phyloP scores from a whole-genome alignment of 2,329 filamentous ascomycete species.

The Colletotrichum sp. region DNA sequence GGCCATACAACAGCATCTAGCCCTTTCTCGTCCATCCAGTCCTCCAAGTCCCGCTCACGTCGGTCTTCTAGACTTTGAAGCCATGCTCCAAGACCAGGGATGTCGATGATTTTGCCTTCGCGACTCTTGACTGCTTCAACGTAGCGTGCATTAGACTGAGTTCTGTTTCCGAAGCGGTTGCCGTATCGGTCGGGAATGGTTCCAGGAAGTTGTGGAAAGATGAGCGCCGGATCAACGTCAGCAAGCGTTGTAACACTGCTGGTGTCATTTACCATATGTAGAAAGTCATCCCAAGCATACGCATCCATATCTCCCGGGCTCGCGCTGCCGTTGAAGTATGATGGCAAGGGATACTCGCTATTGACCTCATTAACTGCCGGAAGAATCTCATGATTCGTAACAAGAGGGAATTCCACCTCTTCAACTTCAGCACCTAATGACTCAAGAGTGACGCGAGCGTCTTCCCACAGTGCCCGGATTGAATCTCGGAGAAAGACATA shows the following conservation, averaged over 20 bases:
- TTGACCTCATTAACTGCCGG: not conserved
- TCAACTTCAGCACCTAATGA: not conserved
- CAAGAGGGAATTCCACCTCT: not conserved
- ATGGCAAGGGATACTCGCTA: not conserved
- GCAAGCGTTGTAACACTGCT: slow-evolving; percentile 31
- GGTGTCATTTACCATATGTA: slow-evolving; percentile 28
- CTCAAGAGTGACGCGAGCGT: not conserved
- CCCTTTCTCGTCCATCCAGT: not conserved
- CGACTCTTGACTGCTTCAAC: not conserved
- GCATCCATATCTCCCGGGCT: not conserved
- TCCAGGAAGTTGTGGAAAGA: not conserved
- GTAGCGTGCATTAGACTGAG: not conserved
- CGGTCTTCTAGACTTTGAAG: not conserved
- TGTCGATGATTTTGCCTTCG: not conserved
- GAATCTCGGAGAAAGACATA: not conserved
- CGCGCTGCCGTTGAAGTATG: not conserved
- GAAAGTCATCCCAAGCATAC: slow-evolving; percentile 19
- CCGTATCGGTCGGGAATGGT: not conserved
- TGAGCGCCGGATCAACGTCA: not conserved
- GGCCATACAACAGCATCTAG: not conserved
- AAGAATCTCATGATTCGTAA: not conserved
- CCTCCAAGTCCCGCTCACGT: not conserved
- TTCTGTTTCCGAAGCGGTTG: not conserved
- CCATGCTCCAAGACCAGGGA: not conserved
- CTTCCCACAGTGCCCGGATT: not conserved